phyloP scores from a whole-genome alignment of 2,329 filamentous ascomycete species.

The Purpureocillium lavendulum region DNA sequence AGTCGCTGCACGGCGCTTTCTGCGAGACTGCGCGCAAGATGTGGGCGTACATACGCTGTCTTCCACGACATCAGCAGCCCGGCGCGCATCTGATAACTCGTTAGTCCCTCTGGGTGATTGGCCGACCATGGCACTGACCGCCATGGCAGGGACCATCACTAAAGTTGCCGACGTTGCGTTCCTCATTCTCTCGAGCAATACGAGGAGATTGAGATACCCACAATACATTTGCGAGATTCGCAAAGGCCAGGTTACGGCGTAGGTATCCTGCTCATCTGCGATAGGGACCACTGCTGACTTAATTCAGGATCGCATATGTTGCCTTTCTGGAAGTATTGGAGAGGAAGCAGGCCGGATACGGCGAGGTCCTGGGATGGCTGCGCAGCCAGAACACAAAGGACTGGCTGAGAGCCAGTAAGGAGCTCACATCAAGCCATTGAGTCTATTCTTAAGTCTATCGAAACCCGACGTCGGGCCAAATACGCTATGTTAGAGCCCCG shows the following conservation, averaged over 20 bases:
- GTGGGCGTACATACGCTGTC: conserved; percentile 51
- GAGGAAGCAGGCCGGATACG: conserved; percentile 64
- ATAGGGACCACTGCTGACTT: not conserved
- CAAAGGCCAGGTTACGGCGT: conserved; percentile 54
- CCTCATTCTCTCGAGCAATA: conserved; percentile 51
- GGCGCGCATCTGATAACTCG: conserved; percentile 52
- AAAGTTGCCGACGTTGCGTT: conserved; percentile 58
- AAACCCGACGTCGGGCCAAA: too few relatives aligned
- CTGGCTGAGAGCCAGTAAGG: not conserved
- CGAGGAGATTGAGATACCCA: conserved; percentile 33
- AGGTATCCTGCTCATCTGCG: conserved; percentile 20
- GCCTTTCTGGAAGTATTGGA: conserved; percentile 63
- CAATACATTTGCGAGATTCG: conserved; percentile 52
- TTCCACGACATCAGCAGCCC: conserved; percentile 51
- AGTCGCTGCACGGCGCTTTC: conserved; percentile 71
- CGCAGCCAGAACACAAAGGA: conserved; percentile 31
- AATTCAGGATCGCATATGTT: conserved; percentile 52
- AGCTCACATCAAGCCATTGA: too few relatives aligned
- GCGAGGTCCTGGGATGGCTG: conserved; percentile 60
- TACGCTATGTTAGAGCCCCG: too few relatives aligned
- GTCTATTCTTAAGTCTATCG: too few relatives aligned
- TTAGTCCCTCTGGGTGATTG: conserved; percentile 37
- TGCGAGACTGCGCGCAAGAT: conserved; percentile 70
- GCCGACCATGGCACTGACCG: too few relatives aligned
- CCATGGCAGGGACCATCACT: conserved; percentile 50